These are phyloP conservation scores for Cladosporium cucumerinum DNA, from an alignment of 2,329 filamentous ascomycete genomes.

Conservation along the genomic window DNA sequence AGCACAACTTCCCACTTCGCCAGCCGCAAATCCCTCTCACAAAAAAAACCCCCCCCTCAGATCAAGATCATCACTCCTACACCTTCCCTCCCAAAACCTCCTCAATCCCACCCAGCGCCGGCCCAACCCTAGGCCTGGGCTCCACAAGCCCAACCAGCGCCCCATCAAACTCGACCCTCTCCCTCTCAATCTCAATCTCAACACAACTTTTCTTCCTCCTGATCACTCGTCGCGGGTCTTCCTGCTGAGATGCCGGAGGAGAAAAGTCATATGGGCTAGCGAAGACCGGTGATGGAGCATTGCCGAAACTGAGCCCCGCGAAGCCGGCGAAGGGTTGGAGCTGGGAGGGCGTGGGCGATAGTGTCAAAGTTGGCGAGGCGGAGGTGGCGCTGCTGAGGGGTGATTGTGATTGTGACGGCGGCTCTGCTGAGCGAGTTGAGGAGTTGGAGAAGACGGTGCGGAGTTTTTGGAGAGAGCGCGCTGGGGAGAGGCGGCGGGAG, in stretches of 20 bases:
- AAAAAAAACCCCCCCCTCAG: not conserved
- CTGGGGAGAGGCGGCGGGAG: slow-evolving; percentile 22
- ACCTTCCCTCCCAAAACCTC: slow-evolving; percentile 31
- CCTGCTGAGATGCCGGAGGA: not conserved
- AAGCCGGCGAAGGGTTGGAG: slow-evolving; percentile 16
- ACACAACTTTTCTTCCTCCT: slow-evolving; percentile 31
- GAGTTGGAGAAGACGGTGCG: slow-evolving; percentile 24
- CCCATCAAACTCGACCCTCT: slow-evolving; percentile 24
- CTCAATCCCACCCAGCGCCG: slow-evolving; percentile 32
- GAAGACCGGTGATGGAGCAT: slow-evolving; percentile 8
- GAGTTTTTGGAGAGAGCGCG: slow-evolving; percentile 30
- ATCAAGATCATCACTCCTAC: not conserved
- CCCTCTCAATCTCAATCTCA: slow-evolving; percentile 33
- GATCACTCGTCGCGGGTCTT: slow-evolving; percentile 19
- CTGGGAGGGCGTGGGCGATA: slow-evolving; percentile 16
- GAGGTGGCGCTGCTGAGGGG: not conserved
- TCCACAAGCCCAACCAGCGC: slow-evolving; percentile 29
- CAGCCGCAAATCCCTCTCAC: not conserved
- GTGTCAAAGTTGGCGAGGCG: slow-evolving; percentile 11
- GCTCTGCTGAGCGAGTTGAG: not conserved
- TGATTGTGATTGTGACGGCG: not conserved
- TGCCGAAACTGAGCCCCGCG: slow-evolving; percentile 26
- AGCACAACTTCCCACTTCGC: not conserved
- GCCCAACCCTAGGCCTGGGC: slow-evolving; percentile 29
- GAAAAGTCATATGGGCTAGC: slow-evolving; percentile 1